Conservation (phyloP, 1,284 basidiomycete genomes). For the Ceratobasidium sp. region DNA sequence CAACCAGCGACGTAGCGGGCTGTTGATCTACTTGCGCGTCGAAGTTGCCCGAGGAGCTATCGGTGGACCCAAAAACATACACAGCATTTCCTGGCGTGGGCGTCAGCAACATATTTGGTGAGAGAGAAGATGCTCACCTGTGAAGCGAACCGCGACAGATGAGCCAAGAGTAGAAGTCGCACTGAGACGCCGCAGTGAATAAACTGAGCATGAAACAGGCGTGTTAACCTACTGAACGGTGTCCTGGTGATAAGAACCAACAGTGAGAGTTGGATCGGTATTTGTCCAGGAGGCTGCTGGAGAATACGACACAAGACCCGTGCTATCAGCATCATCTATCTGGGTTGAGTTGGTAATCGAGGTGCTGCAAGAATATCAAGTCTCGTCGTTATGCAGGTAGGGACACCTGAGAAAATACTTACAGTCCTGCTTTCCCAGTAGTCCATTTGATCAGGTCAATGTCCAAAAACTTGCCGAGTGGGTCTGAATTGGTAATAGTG, state of each 20-base stretch:
- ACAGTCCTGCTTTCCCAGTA: constrained; percentile 30
- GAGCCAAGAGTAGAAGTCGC: constrained; percentile 10
- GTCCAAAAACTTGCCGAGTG: constrained; percentile 17
- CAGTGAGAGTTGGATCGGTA: not conserved
- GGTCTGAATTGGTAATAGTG: constrained; percentile 30
- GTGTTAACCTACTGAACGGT: constrained; percentile 24
- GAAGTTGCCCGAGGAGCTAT: constrained; percentile 24
- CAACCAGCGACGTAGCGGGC: not conserved
- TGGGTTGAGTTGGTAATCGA: constrained; percentile 27
- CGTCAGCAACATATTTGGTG: not conserved
- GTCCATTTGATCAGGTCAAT: constrained; percentile 27
- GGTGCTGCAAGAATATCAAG: not conserved
- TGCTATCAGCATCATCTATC: constrained; percentile 27
- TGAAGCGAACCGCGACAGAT: constrained; percentile 31
- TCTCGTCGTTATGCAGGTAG: not conserved
- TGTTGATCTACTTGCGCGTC: constrained; percentile 22
- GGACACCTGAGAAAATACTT: not conserved
- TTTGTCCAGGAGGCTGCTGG: constrained; percentile 18
- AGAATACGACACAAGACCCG: constrained; percentile 19
- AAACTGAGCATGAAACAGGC: not conserved
- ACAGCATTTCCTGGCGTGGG: constrained; percentile 17
- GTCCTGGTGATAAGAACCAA: not conserved
- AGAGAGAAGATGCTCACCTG: not conserved
- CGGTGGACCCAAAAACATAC: constrained; percentile 30
- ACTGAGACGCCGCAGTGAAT: not conserved